phyloP scores from a whole-genome alignment of 208 protist genomes.

The Acanthamoeba lenticulata region DNA sequence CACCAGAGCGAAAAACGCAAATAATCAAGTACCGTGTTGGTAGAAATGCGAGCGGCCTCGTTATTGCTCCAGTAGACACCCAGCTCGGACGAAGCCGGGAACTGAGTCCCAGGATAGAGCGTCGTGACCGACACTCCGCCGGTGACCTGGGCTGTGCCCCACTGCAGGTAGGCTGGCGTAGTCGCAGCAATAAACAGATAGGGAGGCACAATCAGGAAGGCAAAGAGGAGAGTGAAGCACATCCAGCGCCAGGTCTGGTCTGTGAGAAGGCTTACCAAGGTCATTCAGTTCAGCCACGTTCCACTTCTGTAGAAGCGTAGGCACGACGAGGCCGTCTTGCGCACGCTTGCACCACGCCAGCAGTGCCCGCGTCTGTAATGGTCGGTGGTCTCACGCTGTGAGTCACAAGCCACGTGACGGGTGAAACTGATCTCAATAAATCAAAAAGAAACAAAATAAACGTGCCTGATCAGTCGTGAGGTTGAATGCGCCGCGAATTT shows the following conservation, averaged over 20 bases:
- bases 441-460: background rate
- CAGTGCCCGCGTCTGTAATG: background rate
- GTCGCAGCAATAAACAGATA: no score
- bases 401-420: no score
- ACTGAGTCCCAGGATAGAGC: background rate
- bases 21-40: background rate
- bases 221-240: background rate
- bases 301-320: background rate
- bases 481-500: background rate
- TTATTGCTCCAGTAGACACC: background rate
- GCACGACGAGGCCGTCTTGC: background rate
- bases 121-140: conserved; percentile 17
- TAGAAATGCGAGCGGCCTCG: background rate
- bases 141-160: background rate
- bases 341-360: background rate
- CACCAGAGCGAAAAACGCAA: no score
- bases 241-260: no score
- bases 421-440: background rate
- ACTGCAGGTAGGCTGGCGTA: conserved; percentile 28
- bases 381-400: background rate
- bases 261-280: background rate
- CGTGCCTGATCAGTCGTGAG: background rate
- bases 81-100: background rate
- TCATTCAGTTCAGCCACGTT: background rate
- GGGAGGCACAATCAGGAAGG: no score